phyloP scores from a whole-genome alignment of 2,329 filamentous ascomycete genomes.

The Thielaviopsis ethacetica region DNA sequence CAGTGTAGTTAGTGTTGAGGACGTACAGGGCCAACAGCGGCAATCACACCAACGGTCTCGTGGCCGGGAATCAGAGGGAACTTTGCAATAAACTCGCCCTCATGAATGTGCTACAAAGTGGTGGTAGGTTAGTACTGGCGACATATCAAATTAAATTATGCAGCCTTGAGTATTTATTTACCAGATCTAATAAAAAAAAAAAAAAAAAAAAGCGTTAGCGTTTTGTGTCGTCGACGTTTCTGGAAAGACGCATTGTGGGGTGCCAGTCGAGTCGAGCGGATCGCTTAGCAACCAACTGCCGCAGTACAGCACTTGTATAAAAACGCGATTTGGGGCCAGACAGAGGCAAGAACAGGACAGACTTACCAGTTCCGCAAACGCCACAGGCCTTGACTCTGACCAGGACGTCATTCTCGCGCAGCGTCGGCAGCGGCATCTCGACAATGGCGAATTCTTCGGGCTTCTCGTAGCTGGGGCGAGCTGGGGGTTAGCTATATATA shows the following conservation, averaged over 20 bases:
- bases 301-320: no score
- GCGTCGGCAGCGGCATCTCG: constrained; percentile 41
- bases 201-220: constrained; percentile 8
- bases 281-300: no score
- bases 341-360: no score
- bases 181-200: constrained; percentile 19
- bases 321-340: no score
- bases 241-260: no score
- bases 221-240: not conserved
- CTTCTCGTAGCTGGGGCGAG: constrained; percentile 46
- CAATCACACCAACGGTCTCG: constrained; percentile 50
- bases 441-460: constrained; percentile 44
- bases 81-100: constrained; percentile 48
- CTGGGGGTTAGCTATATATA: no score
- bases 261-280: no score
- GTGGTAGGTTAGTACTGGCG: not conserved
- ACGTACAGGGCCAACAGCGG: constrained; percentile 31
- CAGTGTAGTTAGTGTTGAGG: no score
- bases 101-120: constrained; percentile 36
- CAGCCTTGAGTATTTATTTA: no score
- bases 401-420: constrained; percentile 43
- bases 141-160: not conserved
- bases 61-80: constrained; percentile 53
- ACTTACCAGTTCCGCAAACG: constrained; percentile 41
- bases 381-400: constrained; percentile 53